A percentile compares a stretch with the other conserved stretches of the same genome.
phyloP scores from a whole-genome alignment of 2,329 filamentous ascomycete genomes.

The Microdochium paspali region DNA sequence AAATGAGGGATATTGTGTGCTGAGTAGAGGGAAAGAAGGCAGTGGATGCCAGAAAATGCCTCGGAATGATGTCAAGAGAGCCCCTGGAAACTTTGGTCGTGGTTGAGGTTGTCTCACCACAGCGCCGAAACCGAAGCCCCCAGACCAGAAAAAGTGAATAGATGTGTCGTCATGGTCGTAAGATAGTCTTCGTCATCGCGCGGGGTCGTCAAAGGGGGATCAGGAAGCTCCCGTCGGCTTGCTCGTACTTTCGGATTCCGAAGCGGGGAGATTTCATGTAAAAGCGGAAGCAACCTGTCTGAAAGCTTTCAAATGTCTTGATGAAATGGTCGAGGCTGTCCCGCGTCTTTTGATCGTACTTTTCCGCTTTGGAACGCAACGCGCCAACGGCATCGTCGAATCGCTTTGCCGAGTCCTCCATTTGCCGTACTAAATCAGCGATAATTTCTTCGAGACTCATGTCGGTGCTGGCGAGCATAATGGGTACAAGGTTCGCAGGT shows the following conservation, averaged over 20 bases:
- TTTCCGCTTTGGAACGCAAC: constrained; percentile 4
- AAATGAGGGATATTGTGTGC: no score
- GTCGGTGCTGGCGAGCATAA: constrained; percentile 6
- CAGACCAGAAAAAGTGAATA: background rate
- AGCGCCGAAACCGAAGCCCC: no score
- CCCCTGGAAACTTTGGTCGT: background rate
- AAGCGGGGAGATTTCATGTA: constrained; percentile 8
- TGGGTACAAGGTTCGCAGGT: constrained; percentile 8
- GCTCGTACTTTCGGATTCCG: constrained; percentile 5
- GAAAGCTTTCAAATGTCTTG: constrained; percentile 8
- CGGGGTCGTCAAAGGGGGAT: constrained; percentile 6
- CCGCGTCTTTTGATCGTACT: constrained; percentile 1
- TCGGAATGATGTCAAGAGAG: no score
- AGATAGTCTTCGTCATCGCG: background rate
- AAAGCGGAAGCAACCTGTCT: constrained; percentile 10
- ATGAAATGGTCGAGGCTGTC: constrained; percentile 6
- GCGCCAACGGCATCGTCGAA: constrained; percentile 7
- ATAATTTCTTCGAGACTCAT: constrained; percentile 4
- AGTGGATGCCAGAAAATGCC: no score
- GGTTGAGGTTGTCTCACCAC: background rate
- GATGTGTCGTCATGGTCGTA: background rate
- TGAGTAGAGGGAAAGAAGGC: no score
- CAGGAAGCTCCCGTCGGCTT: constrained; percentile 7
- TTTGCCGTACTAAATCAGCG: constrained; percentile 6
- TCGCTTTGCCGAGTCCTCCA: constrained; percentile 7